A percentile compares a stretch with the other conserved stretches of the same genome.
Conservation (phyloP, 164 flowering plant genomes). For the Annona squamosa region DNA sequence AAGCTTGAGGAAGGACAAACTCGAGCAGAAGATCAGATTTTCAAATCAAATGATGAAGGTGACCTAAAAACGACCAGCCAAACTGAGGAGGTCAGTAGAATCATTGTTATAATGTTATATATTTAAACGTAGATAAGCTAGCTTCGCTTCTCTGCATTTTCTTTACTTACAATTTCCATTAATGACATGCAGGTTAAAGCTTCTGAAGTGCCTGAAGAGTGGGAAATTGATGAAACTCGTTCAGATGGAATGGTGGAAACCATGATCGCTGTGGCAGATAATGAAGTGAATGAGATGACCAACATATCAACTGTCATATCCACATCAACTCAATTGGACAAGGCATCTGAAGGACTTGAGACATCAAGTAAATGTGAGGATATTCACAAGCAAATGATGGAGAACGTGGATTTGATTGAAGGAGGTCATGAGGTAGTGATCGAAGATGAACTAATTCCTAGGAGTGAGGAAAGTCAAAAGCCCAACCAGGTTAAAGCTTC, state of each 20-base stretch:
- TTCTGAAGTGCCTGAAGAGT: neutral
- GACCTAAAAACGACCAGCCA: neutral
- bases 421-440: neutral
- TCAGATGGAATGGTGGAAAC: neutral
- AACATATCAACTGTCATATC: neutral
- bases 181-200: neutral
- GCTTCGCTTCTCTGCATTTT: neutral
- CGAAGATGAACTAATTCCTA: neutral
- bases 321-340: neutral
- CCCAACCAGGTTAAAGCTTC: neutral
- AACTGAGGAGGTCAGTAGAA: neutral
- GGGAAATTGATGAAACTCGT: neutral
- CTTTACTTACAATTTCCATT: neutral
- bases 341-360: constrained; percentile 6
- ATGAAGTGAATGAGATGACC: constrained; percentile 2
- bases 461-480: neutral
- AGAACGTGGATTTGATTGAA: neutral
- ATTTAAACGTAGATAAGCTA: neutral
- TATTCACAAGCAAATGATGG: neutral
- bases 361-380: neutral
- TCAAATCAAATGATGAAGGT: neutral
- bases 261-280: constrained; percentile 5
- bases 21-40: neutral
- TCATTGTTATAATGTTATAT: neutral
- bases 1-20: neutral